phyloP scores from a whole-genome alignment of 345 rosid genomes.

The Gynandropsis gynandra region DNA sequence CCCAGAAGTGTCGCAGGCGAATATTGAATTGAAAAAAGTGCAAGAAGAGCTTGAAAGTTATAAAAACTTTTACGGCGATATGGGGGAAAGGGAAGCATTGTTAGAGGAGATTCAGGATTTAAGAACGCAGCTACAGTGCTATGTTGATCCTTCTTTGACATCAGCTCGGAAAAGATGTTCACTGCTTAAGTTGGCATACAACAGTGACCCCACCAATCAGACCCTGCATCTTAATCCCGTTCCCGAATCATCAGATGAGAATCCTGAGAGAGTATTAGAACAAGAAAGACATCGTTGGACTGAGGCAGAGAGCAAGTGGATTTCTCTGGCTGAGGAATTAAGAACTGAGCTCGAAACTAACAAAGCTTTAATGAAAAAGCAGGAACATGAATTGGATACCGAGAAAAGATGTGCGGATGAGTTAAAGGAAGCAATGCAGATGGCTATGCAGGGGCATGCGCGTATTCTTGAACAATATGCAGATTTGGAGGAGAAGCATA shows the following conservation, averaged over 20 bases:
- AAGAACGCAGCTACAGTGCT: slow-evolving; percentile 72
- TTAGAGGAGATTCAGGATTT: slow-evolving; percentile 90
- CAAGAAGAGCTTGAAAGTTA: slow-evolving; percentile 78
- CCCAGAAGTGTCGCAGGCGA: slow-evolving; percentile 68
- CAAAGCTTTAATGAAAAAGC: slow-evolving; percentile 50
- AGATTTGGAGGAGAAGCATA: slow-evolving; percentile 93
- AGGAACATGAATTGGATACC: slow-evolving; percentile 58
- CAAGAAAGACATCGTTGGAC: slow-evolving; percentile 56
- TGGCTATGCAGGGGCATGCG: slow-evolving; percentile 93
- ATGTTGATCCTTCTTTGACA: slow-evolving; percentile 59
- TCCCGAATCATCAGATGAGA: slow-evolving; percentile 54
- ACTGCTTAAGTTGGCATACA: slow-evolving; percentile 46
- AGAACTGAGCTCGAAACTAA: slow-evolving; percentile 68
- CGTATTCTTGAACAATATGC: slow-evolving; percentile 96
- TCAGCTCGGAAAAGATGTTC: slow-evolving; percentile 44
- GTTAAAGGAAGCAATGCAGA: slow-evolving; percentile 85
- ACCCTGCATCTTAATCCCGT: slow-evolving; percentile 40
- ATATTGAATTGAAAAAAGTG: slow-evolving; percentile 67
- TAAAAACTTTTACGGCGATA: slow-evolving; percentile 58
- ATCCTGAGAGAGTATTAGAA: slow-evolving; percentile 49
- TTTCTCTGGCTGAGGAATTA: slow-evolving; percentile 77
- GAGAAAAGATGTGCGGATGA: slow-evolving; percentile 88
- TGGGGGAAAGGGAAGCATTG: slow-evolving; percentile 90
- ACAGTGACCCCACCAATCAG: slow-evolving; percentile 41
- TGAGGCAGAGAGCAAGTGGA: slow-evolving; percentile 93